A percentile compares a stretch with the other conserved stretches of the same genome.
Conservation (phyloP, 257 asterid genomes). For the Schizonepeta tenuifolia region DNA sequence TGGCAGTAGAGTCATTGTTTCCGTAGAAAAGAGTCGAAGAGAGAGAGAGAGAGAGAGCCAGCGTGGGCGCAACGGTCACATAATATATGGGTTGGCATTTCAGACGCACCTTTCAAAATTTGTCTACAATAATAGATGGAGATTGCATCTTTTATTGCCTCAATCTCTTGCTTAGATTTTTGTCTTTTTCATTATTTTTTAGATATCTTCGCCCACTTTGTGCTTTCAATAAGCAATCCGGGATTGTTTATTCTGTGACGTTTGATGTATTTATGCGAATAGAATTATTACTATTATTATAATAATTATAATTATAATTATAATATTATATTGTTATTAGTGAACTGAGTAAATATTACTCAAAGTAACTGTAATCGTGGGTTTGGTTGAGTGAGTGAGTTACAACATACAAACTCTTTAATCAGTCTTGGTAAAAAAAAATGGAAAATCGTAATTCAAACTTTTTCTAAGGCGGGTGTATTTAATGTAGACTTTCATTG, state of each 20-base stretch:
- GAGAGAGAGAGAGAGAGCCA: slow-evolving; percentile 21
- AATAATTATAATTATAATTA: no score
- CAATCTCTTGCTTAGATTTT: slow-evolving; percentile 19
- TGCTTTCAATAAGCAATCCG: no score
- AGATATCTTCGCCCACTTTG: background rate
- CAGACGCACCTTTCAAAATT: slow-evolving; percentile 56
- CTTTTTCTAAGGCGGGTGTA: no score
- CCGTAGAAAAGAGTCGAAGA: slow-evolving; percentile 16
- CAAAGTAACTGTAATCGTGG: no score
- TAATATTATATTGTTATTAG: no score
- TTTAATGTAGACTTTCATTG: no score
- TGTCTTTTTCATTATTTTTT: background rate
- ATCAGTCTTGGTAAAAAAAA: no score
- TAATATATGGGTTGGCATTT: slow-evolving; percentile 32
- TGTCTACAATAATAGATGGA: slow-evolving; percentile 2
- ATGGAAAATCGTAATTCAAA: no score
- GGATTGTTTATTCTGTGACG: no score
- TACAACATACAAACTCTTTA: no score
- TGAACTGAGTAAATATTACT: background rate
- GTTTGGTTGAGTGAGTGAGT: no score
- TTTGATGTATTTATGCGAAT: background rate
- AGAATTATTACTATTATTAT: no score
- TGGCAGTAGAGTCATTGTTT: slow-evolving; percentile 48
- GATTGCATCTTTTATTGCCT: slow-evolving; percentile 15
- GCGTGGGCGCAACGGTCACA: slow-evolving; percentile 66